Conservation (phyloP, 768 basidiomycete species). For the Candolleomyces efflorescens region DNA sequence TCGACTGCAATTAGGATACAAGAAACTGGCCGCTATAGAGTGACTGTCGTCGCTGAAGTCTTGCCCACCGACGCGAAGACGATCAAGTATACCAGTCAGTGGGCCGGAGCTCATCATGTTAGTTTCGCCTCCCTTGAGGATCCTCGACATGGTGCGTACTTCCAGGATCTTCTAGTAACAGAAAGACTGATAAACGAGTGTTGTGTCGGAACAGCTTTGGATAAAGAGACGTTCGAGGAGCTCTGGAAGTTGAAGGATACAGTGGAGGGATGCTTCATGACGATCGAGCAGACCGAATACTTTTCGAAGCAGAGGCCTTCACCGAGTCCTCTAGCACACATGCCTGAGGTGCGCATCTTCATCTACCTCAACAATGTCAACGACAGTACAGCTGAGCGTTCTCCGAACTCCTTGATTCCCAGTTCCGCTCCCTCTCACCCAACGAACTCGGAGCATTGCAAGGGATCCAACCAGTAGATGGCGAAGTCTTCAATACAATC, state of each 20-base stretch:
- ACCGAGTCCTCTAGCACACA: slow-evolving; percentile 42
- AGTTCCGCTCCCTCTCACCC: slow-evolving; percentile 35
- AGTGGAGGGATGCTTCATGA: slow-evolving; percentile 61
- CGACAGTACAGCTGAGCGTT: not conserved
- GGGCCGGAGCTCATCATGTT: slow-evolving; percentile 86
- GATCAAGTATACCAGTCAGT: slow-evolving; percentile 75
- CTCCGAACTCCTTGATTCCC: not conserved
- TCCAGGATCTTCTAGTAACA: not conserved
- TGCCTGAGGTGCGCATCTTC: slow-evolving; percentile 45
- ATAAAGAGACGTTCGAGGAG: slow-evolving; percentile 67
- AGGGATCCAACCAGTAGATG: slow-evolving; percentile 28
- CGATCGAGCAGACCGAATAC: slow-evolving; percentile 60
- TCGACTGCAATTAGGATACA: slow-evolving; percentile 72
- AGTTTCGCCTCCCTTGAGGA: slow-evolving; percentile 14
- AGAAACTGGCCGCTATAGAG: slow-evolving; percentile 54
- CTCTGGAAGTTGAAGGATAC: slow-evolving; percentile 67
- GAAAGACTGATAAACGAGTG: not conserved
- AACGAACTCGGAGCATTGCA: slow-evolving; percentile 26
- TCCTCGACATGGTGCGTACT: slow-evolving; percentile 5
- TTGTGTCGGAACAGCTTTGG: slow-evolving; percentile 44
- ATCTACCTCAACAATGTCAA: not conserved
- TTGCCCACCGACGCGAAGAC: slow-evolving; percentile 70
- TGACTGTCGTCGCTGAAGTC: slow-evolving; percentile 66
- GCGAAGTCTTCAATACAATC: slow-evolving; percentile 60
- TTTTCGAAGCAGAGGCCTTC: slow-evolving; percentile 36